A percentile compares a stretch with the other conserved stretches of the same genome.
Evolutionary conservation across 768 basidiomycete genomes (phyloP).

Genomic region (Fibroporia radiculosa): DNA sequence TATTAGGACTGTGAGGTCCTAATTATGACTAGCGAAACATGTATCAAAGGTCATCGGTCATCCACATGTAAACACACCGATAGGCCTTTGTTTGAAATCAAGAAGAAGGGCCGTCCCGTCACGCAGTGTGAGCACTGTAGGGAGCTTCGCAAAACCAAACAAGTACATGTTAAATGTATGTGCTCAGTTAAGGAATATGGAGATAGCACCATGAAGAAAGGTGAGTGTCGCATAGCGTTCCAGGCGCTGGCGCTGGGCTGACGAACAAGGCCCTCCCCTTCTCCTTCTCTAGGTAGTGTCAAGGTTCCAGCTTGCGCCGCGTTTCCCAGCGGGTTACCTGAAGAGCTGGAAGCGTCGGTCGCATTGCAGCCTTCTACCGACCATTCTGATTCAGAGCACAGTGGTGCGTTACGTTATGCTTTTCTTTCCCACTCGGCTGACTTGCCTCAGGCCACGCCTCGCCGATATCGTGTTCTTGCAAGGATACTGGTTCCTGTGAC

Average conservation of each 20-base stretch:
- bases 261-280: constrained; percentile 35
- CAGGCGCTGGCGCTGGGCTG: constrained; percentile 17
- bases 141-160: constrained; percentile 32
- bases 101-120: constrained; percentile 53
- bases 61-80: constrained; percentile 85
- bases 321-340: constrained; percentile 73
- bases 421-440: background rate
- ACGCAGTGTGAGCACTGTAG: constrained; percentile 40
- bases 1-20: too few relatives aligned
- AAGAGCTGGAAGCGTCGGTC: constrained; percentile 60
- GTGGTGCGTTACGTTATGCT: constrained; percentile 29
- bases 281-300: constrained; percentile 35
- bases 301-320: constrained; percentile 64
- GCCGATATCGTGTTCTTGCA: constrained; percentile 35
- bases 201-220: background rate
- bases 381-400: constrained; percentile 53
- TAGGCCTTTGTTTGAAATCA: constrained; percentile 77
- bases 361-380: constrained; percentile 38
- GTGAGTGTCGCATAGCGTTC: background rate
- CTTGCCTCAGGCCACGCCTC: constrained; percentile 3
- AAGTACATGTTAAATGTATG: constrained; percentile 33
- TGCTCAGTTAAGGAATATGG: too few relatives aligned
- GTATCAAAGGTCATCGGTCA: constrained; percentile 91
- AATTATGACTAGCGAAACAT: constrained; percentile 87
- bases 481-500: constrained; percentile 39